Conservation (phyloP, 768 basidiomycete species). For the Pleurotus tuoliensis region DNA sequence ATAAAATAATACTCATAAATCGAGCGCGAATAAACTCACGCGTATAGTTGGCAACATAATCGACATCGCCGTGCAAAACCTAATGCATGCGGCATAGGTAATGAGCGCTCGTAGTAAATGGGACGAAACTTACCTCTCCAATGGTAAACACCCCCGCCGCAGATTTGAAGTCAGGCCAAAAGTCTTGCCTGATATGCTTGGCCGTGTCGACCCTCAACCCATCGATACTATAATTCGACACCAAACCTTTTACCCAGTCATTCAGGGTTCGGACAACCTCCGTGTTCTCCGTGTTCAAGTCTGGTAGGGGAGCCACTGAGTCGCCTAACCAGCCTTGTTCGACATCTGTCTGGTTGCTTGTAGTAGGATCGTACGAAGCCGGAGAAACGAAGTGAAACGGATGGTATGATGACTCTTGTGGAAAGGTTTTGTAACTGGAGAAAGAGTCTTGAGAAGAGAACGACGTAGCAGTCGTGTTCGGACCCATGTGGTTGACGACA, state of each 20-base stretch:
- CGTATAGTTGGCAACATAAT: constrained; percentile 38
- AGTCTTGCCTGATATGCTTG: constrained; percentile 57
- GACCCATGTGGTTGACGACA: constrained; percentile 58
- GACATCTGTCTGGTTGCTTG: constrained; percentile 49
- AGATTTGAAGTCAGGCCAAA: constrained; percentile 63
- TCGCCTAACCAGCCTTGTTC: constrained; percentile 81
- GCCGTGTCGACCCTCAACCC: constrained; percentile 68
- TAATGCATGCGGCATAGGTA: constrained; percentile 8
- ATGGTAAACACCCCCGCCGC: constrained; percentile 68
- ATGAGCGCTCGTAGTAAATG: constrained; percentile 18
- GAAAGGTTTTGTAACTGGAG: constrained; percentile 20
- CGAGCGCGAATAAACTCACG: constrained; percentile 11
- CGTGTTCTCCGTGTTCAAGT: constrained; percentile 67
- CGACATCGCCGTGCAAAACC: constrained; percentile 19
- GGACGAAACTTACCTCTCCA: constrained; percentile 55
- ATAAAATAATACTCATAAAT: neutral
- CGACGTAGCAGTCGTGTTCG: constrained; percentile 13
- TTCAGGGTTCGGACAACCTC: constrained; percentile 49
- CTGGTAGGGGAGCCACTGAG: constrained; percentile 55
- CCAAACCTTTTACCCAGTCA: constrained; percentile 57
- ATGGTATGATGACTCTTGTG: constrained; percentile 40
- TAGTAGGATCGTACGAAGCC: constrained; percentile 26
- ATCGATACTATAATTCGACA: constrained; percentile 57
- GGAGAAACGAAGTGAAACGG: constrained; percentile 57
- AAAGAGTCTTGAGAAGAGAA: constrained; percentile 19